Evolutionary conservation across 352 stramenopile species (phyloP).

Genomic region (Pythium dissotocum): DNA sequence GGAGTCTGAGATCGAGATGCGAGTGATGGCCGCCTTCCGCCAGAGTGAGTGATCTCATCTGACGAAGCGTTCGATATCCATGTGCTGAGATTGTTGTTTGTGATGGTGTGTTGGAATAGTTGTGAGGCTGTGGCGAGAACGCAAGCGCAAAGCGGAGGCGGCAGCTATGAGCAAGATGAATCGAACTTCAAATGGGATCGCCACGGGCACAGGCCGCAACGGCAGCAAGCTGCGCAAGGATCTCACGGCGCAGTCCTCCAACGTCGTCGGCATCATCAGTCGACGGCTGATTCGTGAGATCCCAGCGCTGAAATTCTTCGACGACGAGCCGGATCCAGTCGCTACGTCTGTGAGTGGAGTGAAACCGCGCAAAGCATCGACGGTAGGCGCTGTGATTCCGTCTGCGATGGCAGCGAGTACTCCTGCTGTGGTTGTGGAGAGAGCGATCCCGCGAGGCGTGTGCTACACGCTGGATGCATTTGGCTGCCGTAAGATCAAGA

Average conservation of each 20-base stretch:
- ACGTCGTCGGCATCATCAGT: constrained; percentile 76
- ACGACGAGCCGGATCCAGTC: constrained; percentile 35
- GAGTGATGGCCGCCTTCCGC: constrained; percentile 54
- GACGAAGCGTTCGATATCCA: too few relatives aligned
- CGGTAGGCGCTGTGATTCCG: not conserved
- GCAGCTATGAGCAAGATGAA: constrained; percentile 56
- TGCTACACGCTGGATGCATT: constrained; percentile 72
- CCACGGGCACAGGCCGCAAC: constrained; percentile 27
- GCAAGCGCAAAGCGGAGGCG: constrained; percentile 48
- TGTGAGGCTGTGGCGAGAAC: constrained; percentile 62
- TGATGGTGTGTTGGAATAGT: constrained; percentile 30
- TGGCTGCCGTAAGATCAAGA: constrained; percentile 72
- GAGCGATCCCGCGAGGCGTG: constrained; percentile 48
- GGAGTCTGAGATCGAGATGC: constrained; percentile 35
- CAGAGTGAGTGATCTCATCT: constrained; percentile 39
- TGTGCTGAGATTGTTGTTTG: not conserved
- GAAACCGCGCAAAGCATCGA: not conserved
- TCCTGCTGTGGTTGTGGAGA: not conserved
- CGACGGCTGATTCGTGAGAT: constrained; percentile 72
- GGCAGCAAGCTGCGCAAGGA: constrained; percentile 54
- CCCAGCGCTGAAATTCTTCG: constrained; percentile 79
- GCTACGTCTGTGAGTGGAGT: not conserved
- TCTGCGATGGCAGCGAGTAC: constrained; percentile 10
- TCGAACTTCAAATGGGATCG: constrained; percentile 27
- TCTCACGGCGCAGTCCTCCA: constrained; percentile 55